phyloP scores from a whole-genome alignment of 805 yeast genomes.

The Pichia membranifaciens region DNA sequence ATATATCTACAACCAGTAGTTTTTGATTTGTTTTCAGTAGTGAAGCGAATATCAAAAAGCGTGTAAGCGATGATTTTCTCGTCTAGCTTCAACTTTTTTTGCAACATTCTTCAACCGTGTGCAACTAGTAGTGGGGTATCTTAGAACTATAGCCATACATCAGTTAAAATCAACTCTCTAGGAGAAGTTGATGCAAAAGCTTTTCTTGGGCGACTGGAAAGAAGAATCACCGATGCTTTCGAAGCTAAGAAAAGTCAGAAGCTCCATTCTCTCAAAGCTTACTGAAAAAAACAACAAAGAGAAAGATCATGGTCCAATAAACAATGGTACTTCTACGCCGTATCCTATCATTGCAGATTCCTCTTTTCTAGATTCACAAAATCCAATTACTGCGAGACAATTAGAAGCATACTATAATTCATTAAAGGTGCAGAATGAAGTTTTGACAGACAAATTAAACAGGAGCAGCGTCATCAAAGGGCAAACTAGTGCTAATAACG shows the following conservation, averaged over 20 bases:
- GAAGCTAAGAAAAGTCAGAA: constrained; percentile 16
- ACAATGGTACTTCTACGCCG: neutral
- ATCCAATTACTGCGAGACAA: constrained; percentile 24
- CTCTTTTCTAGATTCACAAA: constrained; percentile 1
- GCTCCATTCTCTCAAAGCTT: constrained; percentile 10
- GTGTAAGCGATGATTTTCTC: too few relatives aligned
- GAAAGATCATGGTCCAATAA: neutral
- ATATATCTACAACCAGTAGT: too few relatives aligned
- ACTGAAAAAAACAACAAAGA: constrained; percentile 7
- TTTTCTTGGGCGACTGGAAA: neutral
- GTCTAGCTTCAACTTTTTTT: too few relatives aligned
- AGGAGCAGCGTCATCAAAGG: neutral
- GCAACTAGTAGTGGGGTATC: too few relatives aligned
- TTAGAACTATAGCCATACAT: too few relatives aligned
- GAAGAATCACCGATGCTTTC: constrained; percentile 12
- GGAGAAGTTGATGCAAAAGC: neutral
- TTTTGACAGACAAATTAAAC: constrained; percentile 16
- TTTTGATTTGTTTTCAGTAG: too few relatives aligned
- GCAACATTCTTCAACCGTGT: too few relatives aligned
- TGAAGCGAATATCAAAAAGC: too few relatives aligned
- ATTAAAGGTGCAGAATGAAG: constrained; percentile 21
- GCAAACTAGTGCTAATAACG: neutral
- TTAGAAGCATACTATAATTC: constrained; percentile 25
- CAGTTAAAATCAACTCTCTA: too few relatives aligned
- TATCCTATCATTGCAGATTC: neutral